A percentile compares a stretch with the other conserved stretches of the same genome.
phyloP scores from a whole-genome alignment of 1,139 yeast species.

The Pichia terricola region DNA sequence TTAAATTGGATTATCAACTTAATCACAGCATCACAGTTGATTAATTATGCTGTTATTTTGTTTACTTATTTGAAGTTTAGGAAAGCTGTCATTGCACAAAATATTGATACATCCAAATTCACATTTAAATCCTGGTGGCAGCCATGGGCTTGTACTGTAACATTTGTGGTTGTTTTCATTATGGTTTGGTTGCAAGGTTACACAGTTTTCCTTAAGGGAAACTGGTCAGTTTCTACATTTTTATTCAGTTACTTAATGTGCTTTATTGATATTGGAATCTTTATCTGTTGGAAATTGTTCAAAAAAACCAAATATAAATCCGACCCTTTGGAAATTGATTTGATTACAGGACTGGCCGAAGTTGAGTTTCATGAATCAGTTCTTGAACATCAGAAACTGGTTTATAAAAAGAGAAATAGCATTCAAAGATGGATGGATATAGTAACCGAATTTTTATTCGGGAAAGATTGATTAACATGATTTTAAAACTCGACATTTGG shows the following conservation, averaged over 20 bases:
- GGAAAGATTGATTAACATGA: constrained; percentile 6
- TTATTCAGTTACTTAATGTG: constrained; percentile 61
- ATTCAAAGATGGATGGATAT: constrained; percentile 5
- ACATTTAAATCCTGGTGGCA: constrained; percentile 50
- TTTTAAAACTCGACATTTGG: not conserved
- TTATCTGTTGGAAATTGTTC: constrained; percentile 45
- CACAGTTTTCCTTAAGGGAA: constrained; percentile 57
- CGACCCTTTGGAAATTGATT: constrained; percentile 42
- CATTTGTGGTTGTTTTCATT: constrained; percentile 36
- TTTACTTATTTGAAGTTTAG: constrained; percentile 56
- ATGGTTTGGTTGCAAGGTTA: constrained; percentile 65
- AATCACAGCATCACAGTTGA: constrained; percentile 71
- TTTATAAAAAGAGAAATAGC: constrained; percentile 5
- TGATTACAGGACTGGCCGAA: constrained; percentile 44
- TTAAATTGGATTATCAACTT: constrained; percentile 67
- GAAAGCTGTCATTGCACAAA: constrained; percentile 52
- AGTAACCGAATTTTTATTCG: constrained; percentile 10
- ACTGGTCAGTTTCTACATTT: constrained; percentile 56
- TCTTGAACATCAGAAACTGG: constrained; percentile 10
- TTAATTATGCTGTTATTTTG: constrained; percentile 59
- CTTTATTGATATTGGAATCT: constrained; percentile 51
- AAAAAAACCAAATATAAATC: constrained; percentile 39
- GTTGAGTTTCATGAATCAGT: constrained; percentile 43
- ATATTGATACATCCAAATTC: constrained; percentile 41
- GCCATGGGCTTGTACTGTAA: constrained; percentile 41